These are phyloP conservation scores for Volvox reticuliferus DNA, from an alignment of 139 green algal genomes.

Conservation along the genomic window DNA sequence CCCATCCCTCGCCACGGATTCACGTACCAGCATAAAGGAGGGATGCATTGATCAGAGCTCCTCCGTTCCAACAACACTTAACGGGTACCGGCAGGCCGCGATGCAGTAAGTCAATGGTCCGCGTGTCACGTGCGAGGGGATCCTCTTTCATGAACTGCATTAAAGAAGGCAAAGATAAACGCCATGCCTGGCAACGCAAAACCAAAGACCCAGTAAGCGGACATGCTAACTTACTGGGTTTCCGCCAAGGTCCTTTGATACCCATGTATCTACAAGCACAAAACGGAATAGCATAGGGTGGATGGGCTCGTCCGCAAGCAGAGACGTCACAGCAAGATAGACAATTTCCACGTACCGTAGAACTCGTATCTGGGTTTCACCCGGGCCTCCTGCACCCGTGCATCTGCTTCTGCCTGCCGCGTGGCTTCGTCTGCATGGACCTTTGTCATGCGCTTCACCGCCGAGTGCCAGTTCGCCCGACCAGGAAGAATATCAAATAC, in stretches of 20 bases:
- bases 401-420: constrained; percentile 2
- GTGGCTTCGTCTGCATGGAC: neutral
- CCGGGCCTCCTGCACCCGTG: neutral
- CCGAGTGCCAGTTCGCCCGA: constrained; percentile 10
- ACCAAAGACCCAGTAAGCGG: neutral
- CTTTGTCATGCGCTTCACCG: neutral
- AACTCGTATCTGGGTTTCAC: constrained; percentile 27
- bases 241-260: neutral
- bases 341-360: neutral
- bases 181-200: neutral
- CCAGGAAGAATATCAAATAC: neutral
- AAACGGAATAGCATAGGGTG: neutral
- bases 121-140: neutral
- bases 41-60: neutral
- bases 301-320: neutral
- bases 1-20: neutral
- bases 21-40: neutral
- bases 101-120: neutral
- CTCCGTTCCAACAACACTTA: constrained; percentile 23
- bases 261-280: constrained; percentile 16
- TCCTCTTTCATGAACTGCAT: constrained; percentile 15
- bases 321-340: neutral
- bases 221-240: neutral
- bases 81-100: constrained; percentile 4
- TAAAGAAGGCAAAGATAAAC: neutral